Percentiles rank a stretch among this genome's conserved stretches.
Evolutionary conservation across 2,329 filamentous ascomycete genomes (phyloP).

Genomic region (Didymella glomerata): DNA sequence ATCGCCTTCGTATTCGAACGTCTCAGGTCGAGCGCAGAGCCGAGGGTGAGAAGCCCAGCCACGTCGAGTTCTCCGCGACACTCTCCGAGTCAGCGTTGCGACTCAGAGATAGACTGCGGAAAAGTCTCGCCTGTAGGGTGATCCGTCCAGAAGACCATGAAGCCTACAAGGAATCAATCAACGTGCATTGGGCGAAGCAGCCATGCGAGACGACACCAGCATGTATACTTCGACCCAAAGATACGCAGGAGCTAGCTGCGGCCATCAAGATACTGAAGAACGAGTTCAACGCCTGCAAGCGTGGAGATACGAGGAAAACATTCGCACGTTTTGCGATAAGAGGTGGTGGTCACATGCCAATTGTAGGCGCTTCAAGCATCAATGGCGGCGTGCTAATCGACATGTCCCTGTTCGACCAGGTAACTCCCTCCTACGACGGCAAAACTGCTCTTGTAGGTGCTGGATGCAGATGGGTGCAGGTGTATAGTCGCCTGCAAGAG

Average conservation of each 20-base stretch:
- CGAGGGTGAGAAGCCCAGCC: constrained; percentile 21
- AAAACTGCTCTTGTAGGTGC: constrained; percentile 21
- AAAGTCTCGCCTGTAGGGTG: constrained; percentile 25
- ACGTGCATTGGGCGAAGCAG: constrained; percentile 46
- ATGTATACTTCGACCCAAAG: constrained; percentile 43
- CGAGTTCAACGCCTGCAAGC: constrained; percentile 38
- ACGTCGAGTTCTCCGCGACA: constrained; percentile 5
- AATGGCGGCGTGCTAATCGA: constrained; percentile 31
- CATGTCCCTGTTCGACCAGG: constrained; percentile 27
- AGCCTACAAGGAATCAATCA: constrained; percentile 24
- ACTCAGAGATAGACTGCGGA: constrained; percentile 21
- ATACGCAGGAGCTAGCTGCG: constrained; percentile 39
- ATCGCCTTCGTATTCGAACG: constrained; percentile 19
- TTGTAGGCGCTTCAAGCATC: constrained; percentile 34
- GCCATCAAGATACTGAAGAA: constrained; percentile 42
- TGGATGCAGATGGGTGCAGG: constrained; percentile 32
- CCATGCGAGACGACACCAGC: constrained; percentile 44
- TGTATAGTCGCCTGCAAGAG: constrained; percentile 28
- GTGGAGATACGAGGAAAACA: neutral
- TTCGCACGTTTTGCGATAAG: constrained; percentile 56
- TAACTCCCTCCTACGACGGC: constrained; percentile 9
- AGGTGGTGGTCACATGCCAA: constrained; percentile 55
- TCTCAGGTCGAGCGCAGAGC: constrained; percentile 23
- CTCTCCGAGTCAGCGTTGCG: constrained; percentile 21
- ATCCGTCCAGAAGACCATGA: constrained; percentile 15